Conservation (phyloP, 306 rosid species). For the Trifolium subterraneum region DNA sequence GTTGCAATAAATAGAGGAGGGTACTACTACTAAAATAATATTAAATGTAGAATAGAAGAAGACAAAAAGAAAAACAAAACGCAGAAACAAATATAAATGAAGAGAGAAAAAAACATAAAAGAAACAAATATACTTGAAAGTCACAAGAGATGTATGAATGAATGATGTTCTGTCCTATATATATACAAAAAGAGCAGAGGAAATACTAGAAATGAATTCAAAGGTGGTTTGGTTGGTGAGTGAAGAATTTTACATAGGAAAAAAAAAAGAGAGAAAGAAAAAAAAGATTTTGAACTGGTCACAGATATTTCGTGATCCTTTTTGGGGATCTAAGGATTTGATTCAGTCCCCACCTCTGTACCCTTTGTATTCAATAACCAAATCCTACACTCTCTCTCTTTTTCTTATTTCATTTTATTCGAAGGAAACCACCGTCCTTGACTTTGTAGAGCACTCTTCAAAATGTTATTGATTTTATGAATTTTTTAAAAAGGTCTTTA, state of each 20-base stretch:
- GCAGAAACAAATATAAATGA: conserved; percentile 35
- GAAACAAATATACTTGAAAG: conserved; percentile 37
- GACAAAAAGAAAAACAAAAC: conserved; percentile 41
- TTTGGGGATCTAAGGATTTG: conserved; percentile 75
- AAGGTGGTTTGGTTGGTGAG: conserved; percentile 51
- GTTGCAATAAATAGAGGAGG: conserved; percentile 50
- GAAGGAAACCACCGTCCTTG: too few species aligned
- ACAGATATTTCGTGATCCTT: conserved; percentile 90
- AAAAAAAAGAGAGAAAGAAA: conserved; percentile 9
- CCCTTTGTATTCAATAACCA: conserved; percentile 20
- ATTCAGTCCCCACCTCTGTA: conserved; percentile 56
- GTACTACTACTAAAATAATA: conserved; percentile 35
- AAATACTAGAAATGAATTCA: conserved; percentile 46
- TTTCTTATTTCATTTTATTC: too few species aligned
- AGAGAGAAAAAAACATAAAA: conserved; percentile 36
- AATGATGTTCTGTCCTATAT: conserved; percentile 32
- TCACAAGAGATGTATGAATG: conserved; percentile 63
- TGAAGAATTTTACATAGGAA: conserved; percentile 50
- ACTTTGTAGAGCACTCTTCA: too few species aligned
- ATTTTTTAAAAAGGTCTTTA: too few species aligned
- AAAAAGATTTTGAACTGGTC: conserved; percentile 46
- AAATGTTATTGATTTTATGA: too few species aligned
- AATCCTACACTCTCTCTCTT: conserved; percentile 41
- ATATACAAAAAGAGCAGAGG: conserved; percentile 13
- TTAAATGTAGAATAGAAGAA: conserved; percentile 40